Conservation (phyloP, 352 stramenopile genomes). For the Pythium volutum region DNA sequence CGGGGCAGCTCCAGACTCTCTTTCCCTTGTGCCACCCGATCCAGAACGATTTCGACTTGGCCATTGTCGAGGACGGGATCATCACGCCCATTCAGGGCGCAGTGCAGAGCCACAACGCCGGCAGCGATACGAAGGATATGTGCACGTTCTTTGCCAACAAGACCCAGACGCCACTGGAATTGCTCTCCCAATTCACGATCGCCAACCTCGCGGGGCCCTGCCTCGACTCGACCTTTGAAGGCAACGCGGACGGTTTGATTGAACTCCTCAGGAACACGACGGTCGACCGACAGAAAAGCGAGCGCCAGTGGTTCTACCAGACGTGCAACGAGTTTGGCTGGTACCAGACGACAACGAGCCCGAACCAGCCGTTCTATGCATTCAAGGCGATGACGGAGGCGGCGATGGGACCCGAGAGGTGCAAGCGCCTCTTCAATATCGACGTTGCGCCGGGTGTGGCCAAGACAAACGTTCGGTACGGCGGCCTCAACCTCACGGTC, state of each 20-base stretch:
- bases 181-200: constrained; percentile 52
- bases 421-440: constrained; percentile 76
- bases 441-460: constrained; percentile 55
- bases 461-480: constrained; percentile 72
- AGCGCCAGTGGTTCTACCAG: constrained; percentile 84
- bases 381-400: constrained; percentile 66
- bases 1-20: constrained; percentile 39
- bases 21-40: constrained; percentile 75
- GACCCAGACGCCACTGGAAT: constrained; percentile 29
- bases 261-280: constrained; percentile 55
- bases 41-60: constrained; percentile 75
- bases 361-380: constrained; percentile 55
- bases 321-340: constrained; percentile 90
- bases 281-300: constrained; percentile 65
- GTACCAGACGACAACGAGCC: constrained; percentile 72
- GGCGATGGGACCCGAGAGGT: constrained; percentile 70
- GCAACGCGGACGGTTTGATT: constrained; percentile 54
- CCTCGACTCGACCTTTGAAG: constrained; percentile 81
- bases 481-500: constrained; percentile 61
- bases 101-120: constrained; percentile 66
- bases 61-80: constrained; percentile 66
- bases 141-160: constrained; percentile 49
- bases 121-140: constrained; percentile 48
- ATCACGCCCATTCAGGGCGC: constrained; percentile 79
- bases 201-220: constrained; percentile 51